Evolutionary conservation across 1,284 basidiomycete genomes (phyloP), one percentile per base, ranked within the genome.

Genomic region (Cutaneotrichosporon sp.): DNA sequence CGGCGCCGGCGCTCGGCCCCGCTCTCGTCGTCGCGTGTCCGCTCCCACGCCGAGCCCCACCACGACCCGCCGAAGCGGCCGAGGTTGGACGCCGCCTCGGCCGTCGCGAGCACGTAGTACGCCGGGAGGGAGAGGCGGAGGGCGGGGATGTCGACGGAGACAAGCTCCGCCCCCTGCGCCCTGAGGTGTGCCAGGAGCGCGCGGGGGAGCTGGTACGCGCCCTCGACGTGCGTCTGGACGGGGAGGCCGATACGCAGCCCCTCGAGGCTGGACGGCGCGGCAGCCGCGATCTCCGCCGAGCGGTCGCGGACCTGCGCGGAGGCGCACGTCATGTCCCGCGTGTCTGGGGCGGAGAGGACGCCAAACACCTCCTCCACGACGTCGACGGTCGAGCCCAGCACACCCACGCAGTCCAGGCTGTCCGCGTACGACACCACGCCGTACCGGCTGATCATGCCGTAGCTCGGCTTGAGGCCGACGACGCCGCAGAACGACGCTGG

Each of bases 401-500:
- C 81, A 0, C 95, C 97, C 0, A 99, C 92, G 61, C 92, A 95
- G 71, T 99, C 95, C 11, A 99, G 82, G 62, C 92, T 95, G 73
- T 97, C 95, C 0, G 94, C 95, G 69, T 92, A 99, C 0, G 93
- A 89, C 0, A 99, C 86, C 0, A 97, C 86, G 3, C 97, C 95
- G 86, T 89, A 90, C 88, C 94, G 85, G 71, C 90, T 92, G 43
- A 99, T 80, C 51, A 97, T 80, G 0, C 95, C 95, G 70, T 98
- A 98, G 0, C 93, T 95, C 0, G 95, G 95, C 73, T 99, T 99
- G 55, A 98, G 80, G 0, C 95, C 95, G 4, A 90, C 87, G 0
- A 97, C 83, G 3, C 95, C 94, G 71, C 93, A 97, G 75, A 97
- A 98, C 1, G 92, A 88, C 0, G 95, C 95, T 0, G 95, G 97